Base-by-base conservation (phyloP, 805 yeast species). In the Kodamaea fukazawae region DNA sequence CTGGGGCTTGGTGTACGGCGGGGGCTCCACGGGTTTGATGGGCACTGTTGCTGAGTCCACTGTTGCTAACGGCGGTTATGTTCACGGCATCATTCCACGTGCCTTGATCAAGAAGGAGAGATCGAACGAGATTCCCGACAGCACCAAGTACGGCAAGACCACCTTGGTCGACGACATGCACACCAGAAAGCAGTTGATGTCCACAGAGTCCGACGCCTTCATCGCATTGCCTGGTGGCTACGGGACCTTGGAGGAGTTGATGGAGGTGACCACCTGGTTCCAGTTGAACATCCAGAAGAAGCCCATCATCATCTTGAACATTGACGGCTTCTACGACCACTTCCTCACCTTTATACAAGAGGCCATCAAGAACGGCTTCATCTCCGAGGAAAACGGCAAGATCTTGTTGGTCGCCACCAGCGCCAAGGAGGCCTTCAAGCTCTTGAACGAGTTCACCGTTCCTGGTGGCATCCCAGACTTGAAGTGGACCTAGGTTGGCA, bases 171-270 rank as follows among this genome's bases (percentile, higher is more conserved):
- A 76, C 38, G 95, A 86, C 55, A 88, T 88, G 96, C 96, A 88
- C 63, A 83, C 93, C 2, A 75, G 96, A 58, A 88, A 88, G 70
- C 74, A 81, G 58, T 52, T 84, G 70, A 88, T 88, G 96, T 95
- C 89, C 20, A 73, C 76, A 54, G 90, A 84, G 59, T 82, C 91
- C n/a, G 79, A 79, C 49, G 95, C 91, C 0, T 88, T 88, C 61
- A 77, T 88, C 32, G 95, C 96, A 0, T 72, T 88, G 66, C 96
- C 96, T 10, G 96, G 96, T 46, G 96, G 96, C 2, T 87, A 80
- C 58, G 96, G 96, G 36, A 87, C 95, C 6, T 64, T 86, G 56
- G 96, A 88, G 62, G 96, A 88, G 64, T 70, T 88, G 46, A 81
- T 87, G 82, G 96, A 88, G 67, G 83, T 86, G 40, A 83, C 84